Percentiles rank a stretch among this genome's conserved stretches.
Evolutionary conservation across 2,329 filamentous ascomycete species (phyloP).

Genomic region (Penicillium sp.): DNA sequence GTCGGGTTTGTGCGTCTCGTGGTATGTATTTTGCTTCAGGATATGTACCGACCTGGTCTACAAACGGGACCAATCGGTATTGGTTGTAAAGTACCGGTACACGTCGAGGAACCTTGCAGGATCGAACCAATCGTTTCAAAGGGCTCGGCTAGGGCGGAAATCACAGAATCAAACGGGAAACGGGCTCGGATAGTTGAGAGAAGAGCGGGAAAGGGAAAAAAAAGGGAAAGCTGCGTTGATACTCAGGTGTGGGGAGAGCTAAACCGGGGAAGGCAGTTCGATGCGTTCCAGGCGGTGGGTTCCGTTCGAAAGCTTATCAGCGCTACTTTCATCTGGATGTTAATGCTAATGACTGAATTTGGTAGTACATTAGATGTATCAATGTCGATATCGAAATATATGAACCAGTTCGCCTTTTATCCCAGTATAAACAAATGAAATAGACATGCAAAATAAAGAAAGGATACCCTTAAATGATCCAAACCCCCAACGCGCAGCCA

Average conservation of each 20-base stretch:
- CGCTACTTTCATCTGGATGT: not conserved
- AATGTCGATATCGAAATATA: not conserved
- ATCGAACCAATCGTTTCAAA: not conserved
- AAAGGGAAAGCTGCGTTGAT: not conserved
- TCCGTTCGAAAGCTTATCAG: not conserved
- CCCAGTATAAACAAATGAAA: slow-evolving; percentile 5
- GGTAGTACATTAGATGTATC: not conserved
- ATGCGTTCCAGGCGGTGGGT: slow-evolving; percentile 11
- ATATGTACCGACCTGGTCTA: not conserved
- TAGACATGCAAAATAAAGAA: slow-evolving; percentile 1
- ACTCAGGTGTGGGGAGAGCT: slow-evolving; percentile 15
- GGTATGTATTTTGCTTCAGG: not conserved
- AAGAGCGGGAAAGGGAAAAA: not conserved
- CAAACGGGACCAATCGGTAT: not conserved
- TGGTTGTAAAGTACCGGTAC: not conserved
- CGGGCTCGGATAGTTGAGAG: not conserved
- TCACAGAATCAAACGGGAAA: not conserved
- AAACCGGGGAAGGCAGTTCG: slow-evolving; percentile 25
- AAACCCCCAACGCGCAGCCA: not conserved
- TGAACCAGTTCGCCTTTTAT: slow-evolving; percentile 1
- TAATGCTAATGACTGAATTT: not conserved
- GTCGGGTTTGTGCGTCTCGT: not conserved
- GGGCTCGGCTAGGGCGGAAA: not conserved
- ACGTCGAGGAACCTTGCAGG: not conserved
- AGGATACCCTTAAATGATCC: not conserved